Conservation (phyloP, 1,284 basidiomycete species). For the Sporisorium sorghi region DNA sequence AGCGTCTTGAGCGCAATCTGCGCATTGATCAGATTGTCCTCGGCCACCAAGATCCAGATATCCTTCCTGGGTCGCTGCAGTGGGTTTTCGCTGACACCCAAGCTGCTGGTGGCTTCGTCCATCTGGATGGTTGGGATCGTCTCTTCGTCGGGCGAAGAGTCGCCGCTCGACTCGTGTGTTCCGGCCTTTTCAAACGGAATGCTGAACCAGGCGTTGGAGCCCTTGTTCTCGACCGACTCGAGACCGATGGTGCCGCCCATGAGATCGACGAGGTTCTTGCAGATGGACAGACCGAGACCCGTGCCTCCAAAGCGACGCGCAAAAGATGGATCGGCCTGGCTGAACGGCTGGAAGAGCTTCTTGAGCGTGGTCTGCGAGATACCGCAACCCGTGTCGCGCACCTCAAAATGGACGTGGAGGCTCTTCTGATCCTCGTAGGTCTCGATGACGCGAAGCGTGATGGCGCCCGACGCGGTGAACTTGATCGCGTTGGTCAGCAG, state of each 20-base stretch:
- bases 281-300: conserved; percentile 64
- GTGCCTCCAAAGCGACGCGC: conserved; percentile 64
- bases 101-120: conserved; percentile 51
- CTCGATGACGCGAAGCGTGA: conserved; percentile 64
- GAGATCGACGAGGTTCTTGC: conserved; percentile 62
- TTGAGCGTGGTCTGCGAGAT: conserved; percentile 64
- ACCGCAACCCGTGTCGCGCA: conserved; percentile 69
- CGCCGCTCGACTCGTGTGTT: conserved; percentile 26
- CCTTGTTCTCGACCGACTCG: conserved; percentile 63
- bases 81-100: conserved; percentile 54
- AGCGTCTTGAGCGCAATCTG: conserved; percentile 65
- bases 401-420: conserved; percentile 63
- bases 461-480: conserved; percentile 67
- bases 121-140: conserved; percentile 28
- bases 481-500: conserved; percentile 71
- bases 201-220: conserved; percentile 64
- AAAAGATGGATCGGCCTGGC: conserved; percentile 64
- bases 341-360: conserved; percentile 69
- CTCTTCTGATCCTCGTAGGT: conserved; percentile 57
- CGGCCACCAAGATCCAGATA: conserved; percentile 66
- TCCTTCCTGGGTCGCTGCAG: conserved; percentile 59
- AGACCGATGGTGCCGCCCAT: conserved; percentile 64
- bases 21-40: conserved; percentile 66
- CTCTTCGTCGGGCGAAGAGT: conserved; percentile 42
- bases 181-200: conserved; percentile 60